Conservation (phyloP, 129 eudicot species). For the Centella asiatica region DNA sequence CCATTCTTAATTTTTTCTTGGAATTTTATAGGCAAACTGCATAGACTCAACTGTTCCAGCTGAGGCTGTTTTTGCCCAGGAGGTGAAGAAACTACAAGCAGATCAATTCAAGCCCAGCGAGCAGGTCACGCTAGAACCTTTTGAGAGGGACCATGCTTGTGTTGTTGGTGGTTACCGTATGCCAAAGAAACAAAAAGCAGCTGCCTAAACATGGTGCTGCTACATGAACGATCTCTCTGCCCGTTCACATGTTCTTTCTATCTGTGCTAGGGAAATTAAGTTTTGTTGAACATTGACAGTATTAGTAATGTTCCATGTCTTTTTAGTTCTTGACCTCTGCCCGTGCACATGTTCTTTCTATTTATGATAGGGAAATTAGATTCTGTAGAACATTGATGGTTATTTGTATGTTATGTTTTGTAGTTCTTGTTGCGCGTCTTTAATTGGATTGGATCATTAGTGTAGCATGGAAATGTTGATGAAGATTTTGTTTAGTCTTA, state of each 20-base stretch:
- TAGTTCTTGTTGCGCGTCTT: too few relatives aligned
- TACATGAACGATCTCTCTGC: not conserved
- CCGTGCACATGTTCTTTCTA: too few relatives aligned
- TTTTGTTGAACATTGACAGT: not conserved
- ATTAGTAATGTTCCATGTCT: too few relatives aligned
- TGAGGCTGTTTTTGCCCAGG: slow-evolving; percentile 83
- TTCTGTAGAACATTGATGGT: too few relatives aligned
- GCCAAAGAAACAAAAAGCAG: slow-evolving; percentile 64
- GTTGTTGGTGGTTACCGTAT: slow-evolving; percentile 66
- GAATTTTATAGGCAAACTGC: slow-evolving; percentile 68
- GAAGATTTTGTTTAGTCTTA: too few relatives aligned
- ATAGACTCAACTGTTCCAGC: slow-evolving; percentile 88
- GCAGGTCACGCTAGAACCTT: slow-evolving; percentile 76
- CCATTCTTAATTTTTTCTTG: not conserved
- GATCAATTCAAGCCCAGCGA: slow-evolving; percentile 77
- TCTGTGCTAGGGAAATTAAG: not conserved
- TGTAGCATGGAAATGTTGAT: too few relatives aligned
- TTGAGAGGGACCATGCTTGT: slow-evolving; percentile 82
- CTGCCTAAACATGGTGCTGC: slow-evolving; percentile 16
- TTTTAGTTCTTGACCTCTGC: too few relatives aligned
- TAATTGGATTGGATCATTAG: too few relatives aligned
- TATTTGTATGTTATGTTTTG: too few relatives aligned
- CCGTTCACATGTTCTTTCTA: not conserved
- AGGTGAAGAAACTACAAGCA: slow-evolving; percentile 68
- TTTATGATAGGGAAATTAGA: too few relatives aligned